Percentiles rank a stretch among this genome's conserved stretches.
Evolutionary conservation across 164 flowering plant genomes (phyloP).

Genomic region (Magnolia kwangsiensis): DNA sequence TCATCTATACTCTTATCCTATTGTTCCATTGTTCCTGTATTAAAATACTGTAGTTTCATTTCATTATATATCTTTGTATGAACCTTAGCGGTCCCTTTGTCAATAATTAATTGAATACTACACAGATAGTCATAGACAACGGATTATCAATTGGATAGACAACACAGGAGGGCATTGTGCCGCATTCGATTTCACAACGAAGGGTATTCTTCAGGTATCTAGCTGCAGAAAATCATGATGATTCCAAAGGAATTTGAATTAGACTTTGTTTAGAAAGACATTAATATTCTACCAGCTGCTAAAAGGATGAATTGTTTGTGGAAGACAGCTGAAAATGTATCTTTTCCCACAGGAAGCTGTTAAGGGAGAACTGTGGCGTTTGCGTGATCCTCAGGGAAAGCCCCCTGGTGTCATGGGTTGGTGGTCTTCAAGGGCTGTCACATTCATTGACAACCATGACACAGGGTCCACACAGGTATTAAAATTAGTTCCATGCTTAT

Average conservation of each 20-base stretch:
- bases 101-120: slow-evolving; percentile 1
- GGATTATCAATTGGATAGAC: slow-evolving; percentile 88
- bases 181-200: slow-evolving; percentile 93
- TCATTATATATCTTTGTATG: not conserved
- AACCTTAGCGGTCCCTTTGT: not conserved
- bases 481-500: not conserved
- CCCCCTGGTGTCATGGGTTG: slow-evolving; percentile 96
- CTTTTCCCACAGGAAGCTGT: slow-evolving; percentile 70
- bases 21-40: not conserved
- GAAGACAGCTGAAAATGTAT: not conserved
- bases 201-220: slow-evolving; percentile 90
- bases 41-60: not conserved
- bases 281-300: slow-evolving; percentile 1
- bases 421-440: slow-evolving; percentile 97
- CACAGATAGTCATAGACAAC: slow-evolving; percentile 89
- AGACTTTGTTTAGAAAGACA: not conserved
- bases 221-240: not conserved
- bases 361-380: slow-evolving; percentile 87
- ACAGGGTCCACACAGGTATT: slow-evolving; percentile 94
- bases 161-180: slow-evolving; percentile 71
- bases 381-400: slow-evolving; percentile 84
- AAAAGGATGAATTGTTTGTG: not conserved
- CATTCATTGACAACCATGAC: slow-evolving; percentile 91
- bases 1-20: not conserved
- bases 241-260: not conserved